phyloP scores from a whole-genome alignment of 2,329 filamentous ascomycete species.

The Colletotrichum gloeosporioides region DNA sequence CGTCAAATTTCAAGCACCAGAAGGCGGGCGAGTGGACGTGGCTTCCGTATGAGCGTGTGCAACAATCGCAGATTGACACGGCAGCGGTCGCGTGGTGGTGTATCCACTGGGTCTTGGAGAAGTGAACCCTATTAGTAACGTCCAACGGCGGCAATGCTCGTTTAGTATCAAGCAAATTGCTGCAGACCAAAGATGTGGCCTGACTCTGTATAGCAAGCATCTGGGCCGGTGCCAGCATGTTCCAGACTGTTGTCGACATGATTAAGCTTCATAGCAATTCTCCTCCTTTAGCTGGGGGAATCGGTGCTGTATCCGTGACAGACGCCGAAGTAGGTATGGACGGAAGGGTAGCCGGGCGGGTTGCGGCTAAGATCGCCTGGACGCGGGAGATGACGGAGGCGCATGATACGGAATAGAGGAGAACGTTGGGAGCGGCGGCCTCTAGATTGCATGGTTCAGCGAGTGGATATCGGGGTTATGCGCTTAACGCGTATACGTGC shows the following conservation, averaged over 20 bases:
- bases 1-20: not conserved
- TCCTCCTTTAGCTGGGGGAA: not conserved
- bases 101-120: not conserved
- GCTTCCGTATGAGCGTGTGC: not conserved
- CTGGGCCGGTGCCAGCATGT: not conserved
- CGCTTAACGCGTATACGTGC: not conserved
- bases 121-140: not conserved
- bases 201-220: not conserved
- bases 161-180: not conserved
- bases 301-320: not conserved
- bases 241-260: not conserved
- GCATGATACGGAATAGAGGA: not conserved
- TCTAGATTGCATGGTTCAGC: not conserved
- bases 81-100: not conserved
- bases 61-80: not conserved
- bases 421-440: not conserved
- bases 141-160: not conserved
- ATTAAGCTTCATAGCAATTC: not conserved
- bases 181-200: not conserved
- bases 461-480: not conserved
- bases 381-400: slow-evolving; percentile 22
- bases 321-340: not conserved
- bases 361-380: slow-evolving; percentile 22
- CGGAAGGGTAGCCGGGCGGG: not conserved
- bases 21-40: not conserved